Evolutionary conservation across 441 rosid species (phyloP), one percentile per base, ranked within the genome.

Genomic region (Adansonia madagascariensis): DNA sequence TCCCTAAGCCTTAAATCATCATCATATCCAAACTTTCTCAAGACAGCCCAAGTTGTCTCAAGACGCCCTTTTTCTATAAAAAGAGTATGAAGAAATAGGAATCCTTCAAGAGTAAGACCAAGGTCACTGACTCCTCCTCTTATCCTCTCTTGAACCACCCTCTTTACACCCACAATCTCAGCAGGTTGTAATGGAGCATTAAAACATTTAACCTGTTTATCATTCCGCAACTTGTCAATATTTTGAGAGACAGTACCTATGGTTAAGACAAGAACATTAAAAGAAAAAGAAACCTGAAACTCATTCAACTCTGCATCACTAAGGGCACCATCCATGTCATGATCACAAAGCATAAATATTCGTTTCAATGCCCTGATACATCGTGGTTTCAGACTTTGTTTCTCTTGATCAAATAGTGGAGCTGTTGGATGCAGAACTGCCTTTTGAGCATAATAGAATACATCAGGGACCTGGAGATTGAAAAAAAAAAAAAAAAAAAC

Each of bases 51-150:
- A 65, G 89, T 86, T 72, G 90, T 86, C 88, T 91, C 96, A 79
- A 88, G 89, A 46, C 91, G 92, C 49, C 96, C 94, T 82, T 86
- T 91, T 72, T 91, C 92, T 71, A 91, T 90, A 80, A 91, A 91
- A 56, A 91, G 90, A 60, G 92, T 88, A 82, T 89, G 90, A 73
- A 91, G 91, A 78, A 86, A 90, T 46, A 88, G 87, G 82, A 91
- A 91, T 5, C 94, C 94, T 52, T 86, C 88, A 66, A 86, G 85
- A 56, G 96, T 91, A 74, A 91, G 94, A 76, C 96, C 96, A 79
- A 84, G 84, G 56, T 90, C 88, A 77, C 82, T 86, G 71, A 91
- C 94, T 84, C 94, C 96, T 82, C 89, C 89, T 8, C 86, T 86
- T 77, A 86, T 81, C 81, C 90, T 90, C 74, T 89, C 94, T 84